These are phyloP conservation scores for Polychytrium aggregatum DNA, from an alignment of 192 early-diverging fungal genomes.

Conservation along the genomic window DNA sequence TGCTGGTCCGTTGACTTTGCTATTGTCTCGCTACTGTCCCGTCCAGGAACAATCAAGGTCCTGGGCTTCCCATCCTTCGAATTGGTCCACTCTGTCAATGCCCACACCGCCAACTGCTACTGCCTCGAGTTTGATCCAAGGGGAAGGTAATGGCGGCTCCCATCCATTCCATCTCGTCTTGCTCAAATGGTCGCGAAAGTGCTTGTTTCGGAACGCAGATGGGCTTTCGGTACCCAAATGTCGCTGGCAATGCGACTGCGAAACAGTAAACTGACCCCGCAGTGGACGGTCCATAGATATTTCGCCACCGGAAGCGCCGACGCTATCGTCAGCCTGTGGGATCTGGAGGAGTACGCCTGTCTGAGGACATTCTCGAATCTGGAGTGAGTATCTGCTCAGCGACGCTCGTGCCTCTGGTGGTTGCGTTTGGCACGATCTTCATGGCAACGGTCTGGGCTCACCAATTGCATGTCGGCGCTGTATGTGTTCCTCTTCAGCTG, in stretches of 20 bases:
- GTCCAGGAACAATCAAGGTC: slow-evolving; percentile 46
- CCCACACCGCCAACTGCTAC: slow-evolving; percentile 71
- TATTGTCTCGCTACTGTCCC: background rate
- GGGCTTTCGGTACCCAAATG: too few relatives aligned
- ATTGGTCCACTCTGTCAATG: slow-evolving; percentile 39
- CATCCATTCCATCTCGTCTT: too few relatives aligned
- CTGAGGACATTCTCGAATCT: slow-evolving; percentile 55
- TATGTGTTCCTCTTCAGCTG: slow-evolving; percentile 26
- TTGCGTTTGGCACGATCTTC: too few relatives aligned
- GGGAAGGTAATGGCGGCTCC: slow-evolving; percentile 44
- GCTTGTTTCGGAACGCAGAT: too few relatives aligned
- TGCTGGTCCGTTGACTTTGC: background rate
- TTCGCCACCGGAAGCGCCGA: slow-evolving; percentile 71
- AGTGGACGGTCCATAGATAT: too few relatives aligned
- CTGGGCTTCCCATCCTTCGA: slow-evolving; percentile 57
- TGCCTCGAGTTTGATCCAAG: slow-evolving; percentile 71
- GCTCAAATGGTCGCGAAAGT: too few relatives aligned
- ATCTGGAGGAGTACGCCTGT: slow-evolving; percentile 51
- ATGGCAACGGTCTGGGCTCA: too few relatives aligned
- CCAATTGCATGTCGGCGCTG: background rate
- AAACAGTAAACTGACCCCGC: too few relatives aligned
- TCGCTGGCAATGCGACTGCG: too few relatives aligned
- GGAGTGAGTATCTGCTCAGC: slow-evolving; percentile 30
- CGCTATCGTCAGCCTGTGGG: slow-evolving; percentile 65
- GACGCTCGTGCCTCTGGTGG: too few relatives aligned